Evolutionary conservation across 306 rosid genomes (phyloP).

Genomic region (Malus sieversii): DNA sequence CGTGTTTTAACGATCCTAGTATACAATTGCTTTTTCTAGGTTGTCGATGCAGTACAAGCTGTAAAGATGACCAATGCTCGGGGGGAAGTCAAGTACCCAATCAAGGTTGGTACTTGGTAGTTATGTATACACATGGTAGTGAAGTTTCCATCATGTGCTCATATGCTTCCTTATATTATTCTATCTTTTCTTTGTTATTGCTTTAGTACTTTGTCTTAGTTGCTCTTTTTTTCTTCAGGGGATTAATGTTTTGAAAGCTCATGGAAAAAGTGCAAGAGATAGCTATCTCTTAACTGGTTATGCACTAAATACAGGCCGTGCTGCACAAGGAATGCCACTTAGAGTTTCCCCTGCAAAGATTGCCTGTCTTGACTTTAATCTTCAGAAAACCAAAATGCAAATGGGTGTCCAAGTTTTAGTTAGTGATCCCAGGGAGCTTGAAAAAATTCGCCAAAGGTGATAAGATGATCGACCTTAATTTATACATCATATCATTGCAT

Average conservation of each 20-base stretch:
- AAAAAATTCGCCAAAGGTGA: conserved; percentile 93
- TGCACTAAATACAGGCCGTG: conserved; percentile 90
- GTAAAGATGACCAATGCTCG: conserved; percentile 91
- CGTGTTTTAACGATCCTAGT: not conserved
- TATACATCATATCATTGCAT: not conserved
- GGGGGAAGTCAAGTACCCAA: conserved; percentile 90
- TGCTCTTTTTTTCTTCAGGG: conserved; percentile 43
- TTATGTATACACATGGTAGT: not conserved
- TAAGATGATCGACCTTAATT: not conserved
- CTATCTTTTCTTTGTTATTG: not conserved
- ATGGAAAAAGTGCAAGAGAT: conserved; percentile 89
- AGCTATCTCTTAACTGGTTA: conserved; percentile 91
- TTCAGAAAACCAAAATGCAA: conserved; percentile 99
- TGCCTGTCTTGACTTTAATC: conserved; percentile 96
- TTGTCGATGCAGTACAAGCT: conserved; percentile 85
- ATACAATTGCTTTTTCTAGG: conserved; percentile 38
- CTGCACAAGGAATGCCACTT: conserved; percentile 97
- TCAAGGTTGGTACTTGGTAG: conserved; percentile 71
- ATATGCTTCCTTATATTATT: not conserved
- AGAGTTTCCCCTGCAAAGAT: conserved; percentile 90
- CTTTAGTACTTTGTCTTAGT: not conserved
- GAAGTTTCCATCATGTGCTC: conserved; percentile 3
- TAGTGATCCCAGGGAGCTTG: conserved; percentile 88
- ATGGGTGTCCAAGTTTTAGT: conserved; percentile 94
- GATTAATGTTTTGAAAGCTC: conserved; percentile 91